phyloP scores from a whole-genome alignment of 176 grass and related monocot species.

The Juncus effusus region DNA sequence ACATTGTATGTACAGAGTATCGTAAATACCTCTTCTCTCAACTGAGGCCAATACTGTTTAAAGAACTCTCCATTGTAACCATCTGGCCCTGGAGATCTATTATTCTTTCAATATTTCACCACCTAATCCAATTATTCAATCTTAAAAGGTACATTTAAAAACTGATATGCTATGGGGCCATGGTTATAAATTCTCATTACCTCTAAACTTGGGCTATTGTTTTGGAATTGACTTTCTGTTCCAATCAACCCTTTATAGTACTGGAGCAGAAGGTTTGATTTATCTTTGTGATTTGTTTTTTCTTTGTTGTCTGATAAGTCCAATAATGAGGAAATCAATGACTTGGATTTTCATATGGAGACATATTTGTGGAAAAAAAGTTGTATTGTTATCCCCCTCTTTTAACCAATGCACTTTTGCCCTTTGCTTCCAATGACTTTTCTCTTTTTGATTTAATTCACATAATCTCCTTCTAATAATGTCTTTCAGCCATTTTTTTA shows the following conservation, averaged over 20 bases:
- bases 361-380: background rate
- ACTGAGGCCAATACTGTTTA: no score
- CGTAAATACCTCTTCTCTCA: background rate
- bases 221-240: no score
- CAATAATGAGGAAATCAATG: background rate
- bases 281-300: no score
- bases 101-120: background rate
- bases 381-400: background rate
- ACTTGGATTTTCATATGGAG: background rate
- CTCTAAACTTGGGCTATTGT: no score
- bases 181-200: no score
- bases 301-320: no score
- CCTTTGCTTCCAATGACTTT: no score
- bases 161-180: background rate
- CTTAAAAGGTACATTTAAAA: background rate
- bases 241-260: no score
- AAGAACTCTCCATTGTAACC: no score
- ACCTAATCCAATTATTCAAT: background rate
- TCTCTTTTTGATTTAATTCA: no score
- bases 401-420: background rate
- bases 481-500: background rate
- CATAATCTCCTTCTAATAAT: background rate
- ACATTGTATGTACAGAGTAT: background rate
- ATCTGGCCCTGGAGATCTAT: no score
- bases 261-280: no score